These are phyloP conservation scores for Erucastrum elatum DNA, from an alignment of 345 rosid species.

Conservation along the genomic window DNA sequence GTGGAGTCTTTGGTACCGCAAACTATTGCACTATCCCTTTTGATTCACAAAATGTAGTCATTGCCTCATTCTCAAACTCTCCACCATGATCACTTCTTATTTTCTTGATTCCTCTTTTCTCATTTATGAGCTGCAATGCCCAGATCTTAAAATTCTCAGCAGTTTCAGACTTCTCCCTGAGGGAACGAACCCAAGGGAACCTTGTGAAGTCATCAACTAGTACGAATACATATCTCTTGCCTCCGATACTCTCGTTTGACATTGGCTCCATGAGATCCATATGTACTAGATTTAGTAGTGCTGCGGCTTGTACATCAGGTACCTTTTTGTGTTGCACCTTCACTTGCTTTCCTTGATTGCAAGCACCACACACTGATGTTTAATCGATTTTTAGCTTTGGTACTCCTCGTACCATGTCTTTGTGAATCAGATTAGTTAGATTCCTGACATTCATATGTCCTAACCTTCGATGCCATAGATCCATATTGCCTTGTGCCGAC, in stretches of 20 bases:
- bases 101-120: too few relatives aligned
- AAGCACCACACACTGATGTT: neutral
- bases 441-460: neutral
- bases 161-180: too few relatives aligned
- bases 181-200: too few relatives aligned
- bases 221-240: too few relatives aligned
- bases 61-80: neutral
- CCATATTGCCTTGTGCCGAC: neutral
- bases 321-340: too few relatives aligned
- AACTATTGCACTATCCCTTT: neutral
- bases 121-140: too few relatives aligned
- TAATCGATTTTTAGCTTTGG: neutral
- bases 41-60: neutral
- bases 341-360: too few relatives aligned
- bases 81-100: neutral
- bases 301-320: too few relatives aligned
- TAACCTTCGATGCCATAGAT: neutral
- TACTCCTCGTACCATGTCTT: neutral
- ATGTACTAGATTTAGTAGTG: too few relatives aligned
- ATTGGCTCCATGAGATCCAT: neutral
- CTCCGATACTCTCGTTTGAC: too few relatives aligned
- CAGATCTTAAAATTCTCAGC: too few relatives aligned
- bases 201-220: too few relatives aligned
- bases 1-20: neutral
- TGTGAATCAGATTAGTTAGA: neutral